Evolutionary conservation across 2,329 filamentous ascomycete species (phyloP).

Genomic region (Rhynchosporium agropyri): DNA sequence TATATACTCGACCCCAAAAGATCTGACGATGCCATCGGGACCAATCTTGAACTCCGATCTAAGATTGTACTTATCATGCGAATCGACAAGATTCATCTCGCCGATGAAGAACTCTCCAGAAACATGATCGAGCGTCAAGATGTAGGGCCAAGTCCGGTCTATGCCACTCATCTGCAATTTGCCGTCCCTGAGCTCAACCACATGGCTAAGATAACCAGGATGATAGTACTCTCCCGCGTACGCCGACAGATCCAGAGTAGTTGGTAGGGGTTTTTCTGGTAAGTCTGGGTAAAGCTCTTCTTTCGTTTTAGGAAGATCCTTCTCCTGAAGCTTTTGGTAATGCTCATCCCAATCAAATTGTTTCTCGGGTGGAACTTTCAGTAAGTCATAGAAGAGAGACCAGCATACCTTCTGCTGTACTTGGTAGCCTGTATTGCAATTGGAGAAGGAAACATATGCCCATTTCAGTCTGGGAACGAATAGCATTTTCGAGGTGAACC

Average conservation of each 20-base stretch:
- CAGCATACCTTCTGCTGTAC: slow-evolving; percentile 26
- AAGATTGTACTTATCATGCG: background rate
- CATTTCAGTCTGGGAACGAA: slow-evolving; percentile 27
- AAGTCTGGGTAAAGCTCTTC: slow-evolving; percentile 28
- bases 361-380: slow-evolving; percentile 21
- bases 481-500: slow-evolving; percentile 27
- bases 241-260: slow-evolving; percentile 8
- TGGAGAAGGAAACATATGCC: slow-evolving; percentile 27
- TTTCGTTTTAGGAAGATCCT: slow-evolving; percentile 13
- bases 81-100: slow-evolving; percentile 17
- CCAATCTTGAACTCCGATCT: slow-evolving; percentile 26
- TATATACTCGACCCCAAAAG: slow-evolving; percentile 22
- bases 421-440: slow-evolving; percentile 5
- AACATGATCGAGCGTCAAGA: slow-evolving; percentile 23
- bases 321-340: slow-evolving; percentile 12
- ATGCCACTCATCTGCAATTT: slow-evolving; percentile 24
- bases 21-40: slow-evolving; percentile 17
- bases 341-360: slow-evolving; percentile 28
- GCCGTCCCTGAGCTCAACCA: slow-evolving; percentile 22
- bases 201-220: slow-evolving; percentile 24
- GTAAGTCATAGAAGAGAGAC: slow-evolving; percentile 27
- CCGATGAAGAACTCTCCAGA: slow-evolving; percentile 29
- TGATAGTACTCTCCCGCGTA: slow-evolving; percentile 27
- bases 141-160: slow-evolving; percentile 27
- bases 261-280: slow-evolving; percentile 18